These are phyloP conservation scores for Phaeomoniella chlamydospora DNA, from an alignment of 2,329 filamentous ascomycete genomes.

Conservation along the genomic window DNA sequence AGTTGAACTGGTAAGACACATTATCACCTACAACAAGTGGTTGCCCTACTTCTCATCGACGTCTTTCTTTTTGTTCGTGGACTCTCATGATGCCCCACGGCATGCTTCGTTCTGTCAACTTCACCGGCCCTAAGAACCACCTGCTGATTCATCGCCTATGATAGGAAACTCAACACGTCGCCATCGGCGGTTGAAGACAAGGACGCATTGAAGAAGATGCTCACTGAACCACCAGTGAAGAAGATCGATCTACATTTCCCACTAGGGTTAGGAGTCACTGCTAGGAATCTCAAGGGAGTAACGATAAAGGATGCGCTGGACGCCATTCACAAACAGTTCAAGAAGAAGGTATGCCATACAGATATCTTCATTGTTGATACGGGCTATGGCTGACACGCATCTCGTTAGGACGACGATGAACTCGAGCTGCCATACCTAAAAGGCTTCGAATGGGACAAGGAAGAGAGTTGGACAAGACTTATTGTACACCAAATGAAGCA, in stretches of 20 bases:
- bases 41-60: background rate
- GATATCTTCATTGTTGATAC: constrained; percentile 4
- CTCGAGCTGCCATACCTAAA: constrained; percentile 74
- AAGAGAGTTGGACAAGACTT: constrained; percentile 78
- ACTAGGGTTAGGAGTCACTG: constrained; percentile 72
- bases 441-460: constrained; percentile 93
- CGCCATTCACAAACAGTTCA: constrained; percentile 90
- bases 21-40: background rate
- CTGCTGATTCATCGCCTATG: background rate
- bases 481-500: constrained; percentile 74
- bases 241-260: constrained; percentile 91
- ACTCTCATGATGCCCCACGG: background rate
- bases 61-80: background rate
- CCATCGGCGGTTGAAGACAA: constrained; percentile 66
- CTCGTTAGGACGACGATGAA: constrained; percentile 72
- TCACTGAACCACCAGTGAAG: constrained; percentile 74
- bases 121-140: no score
- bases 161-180: constrained; percentile 88
- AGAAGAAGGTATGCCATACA: constrained; percentile 64
- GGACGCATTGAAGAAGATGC: constrained; percentile 64
- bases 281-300: constrained; percentile 83
- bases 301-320: constrained; percentile 95
- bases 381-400: constrained; percentile 9
- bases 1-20: constrained; percentile 65
- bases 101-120: no score